These are phyloP conservation scores for Mariannaea elegans DNA, from an alignment of 2,329 filamentous ascomycete genomes.

Conservation along the genomic window DNA sequence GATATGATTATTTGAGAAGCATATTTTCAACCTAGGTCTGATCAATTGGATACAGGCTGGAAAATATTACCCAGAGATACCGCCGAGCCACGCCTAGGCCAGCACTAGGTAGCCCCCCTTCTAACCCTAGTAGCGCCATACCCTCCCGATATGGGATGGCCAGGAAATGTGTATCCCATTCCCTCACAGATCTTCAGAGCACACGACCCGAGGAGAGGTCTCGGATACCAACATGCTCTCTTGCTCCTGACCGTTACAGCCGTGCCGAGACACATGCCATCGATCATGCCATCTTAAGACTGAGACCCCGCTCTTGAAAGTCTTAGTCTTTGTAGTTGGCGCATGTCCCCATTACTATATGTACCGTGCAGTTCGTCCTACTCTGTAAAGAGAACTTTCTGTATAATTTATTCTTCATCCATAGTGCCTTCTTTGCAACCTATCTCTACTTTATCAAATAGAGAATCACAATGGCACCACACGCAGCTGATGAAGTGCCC, in stretches of 20 bases:
- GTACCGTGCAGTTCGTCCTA: not conserved
- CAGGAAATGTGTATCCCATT: constrained; percentile 22
- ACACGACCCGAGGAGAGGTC: not conserved
- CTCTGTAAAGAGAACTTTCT: not conserved
- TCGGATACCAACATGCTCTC: constrained; percentile 34
- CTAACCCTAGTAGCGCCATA: not conserved
- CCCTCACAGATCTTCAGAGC: constrained; percentile 1
- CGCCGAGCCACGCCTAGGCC: not conserved
- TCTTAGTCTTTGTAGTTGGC: not conserved
- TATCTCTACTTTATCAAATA: not conserved
- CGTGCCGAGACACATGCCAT: constrained; percentile 14
- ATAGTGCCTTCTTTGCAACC: not conserved
- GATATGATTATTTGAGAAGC: not conserved
- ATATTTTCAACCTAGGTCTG: not conserved
- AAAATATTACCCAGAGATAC: constrained; percentile 11
- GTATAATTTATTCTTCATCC: not conserved
- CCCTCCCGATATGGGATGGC: constrained; percentile 1
- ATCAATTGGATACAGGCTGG: not conserved
- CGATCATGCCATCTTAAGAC: constrained; percentile 16
- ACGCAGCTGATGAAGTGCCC: constrained; percentile 17
- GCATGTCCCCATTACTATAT: constrained; percentile 11
- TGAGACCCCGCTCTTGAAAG: not conserved
- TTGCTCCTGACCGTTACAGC: constrained; percentile 10
- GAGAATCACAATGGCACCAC: constrained; percentile 20
- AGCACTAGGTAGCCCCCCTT: not conserved